phyloP scores from a whole-genome alignment of 2,329 filamentous ascomycete species.

The Tolypocladium guangdongense region DNA sequence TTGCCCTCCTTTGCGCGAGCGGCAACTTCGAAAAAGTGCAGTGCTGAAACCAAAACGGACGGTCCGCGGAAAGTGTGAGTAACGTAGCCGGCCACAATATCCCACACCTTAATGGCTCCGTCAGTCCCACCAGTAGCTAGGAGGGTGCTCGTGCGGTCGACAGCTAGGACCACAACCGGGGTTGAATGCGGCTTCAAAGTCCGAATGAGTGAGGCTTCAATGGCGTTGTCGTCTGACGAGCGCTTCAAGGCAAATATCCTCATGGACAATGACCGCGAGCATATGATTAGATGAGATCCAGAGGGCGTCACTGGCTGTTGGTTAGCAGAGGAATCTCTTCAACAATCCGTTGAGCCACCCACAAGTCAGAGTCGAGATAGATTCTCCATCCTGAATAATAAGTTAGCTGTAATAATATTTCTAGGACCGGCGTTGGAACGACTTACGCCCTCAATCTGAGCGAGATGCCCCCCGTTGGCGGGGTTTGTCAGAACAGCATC shows the following conservation, averaged over 20 bases:
- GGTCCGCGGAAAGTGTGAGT: slow-evolving; percentile 95
- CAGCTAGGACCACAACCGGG: slow-evolving; percentile 75
- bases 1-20: slow-evolving; percentile 22
- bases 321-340: slow-evolving; percentile 6
- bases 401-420: not conserved
- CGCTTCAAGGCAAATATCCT: slow-evolving; percentile 68
- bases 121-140: slow-evolving; percentile 90
- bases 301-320: slow-evolving; percentile 62
- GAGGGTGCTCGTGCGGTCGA: slow-evolving; percentile 80
- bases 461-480: slow-evolving; percentile 70
- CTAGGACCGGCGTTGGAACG: too few relatives aligned
- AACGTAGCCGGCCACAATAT: slow-evolving; percentile 78
- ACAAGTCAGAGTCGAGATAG: slow-evolving; percentile 65
- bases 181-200: slow-evolving; percentile 84
- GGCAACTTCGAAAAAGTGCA: slow-evolving; percentile 80
- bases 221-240: slow-evolving; percentile 41
- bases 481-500: slow-evolving; percentile 83
- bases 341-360: slow-evolving; percentile 8
- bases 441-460: slow-evolving; percentile 73
- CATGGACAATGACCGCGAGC: slow-evolving; percentile 93
- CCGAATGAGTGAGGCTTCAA: slow-evolving; percentile 59
- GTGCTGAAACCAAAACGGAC: slow-evolving; percentile 78
- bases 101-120: slow-evolving; percentile 93
- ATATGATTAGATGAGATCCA: slow-evolving; percentile 77
- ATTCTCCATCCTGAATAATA: slow-evolving; percentile 56